phyloP scores from a whole-genome alignment of 306 rosid species.

The Cyclanthera cordifolia region DNA sequence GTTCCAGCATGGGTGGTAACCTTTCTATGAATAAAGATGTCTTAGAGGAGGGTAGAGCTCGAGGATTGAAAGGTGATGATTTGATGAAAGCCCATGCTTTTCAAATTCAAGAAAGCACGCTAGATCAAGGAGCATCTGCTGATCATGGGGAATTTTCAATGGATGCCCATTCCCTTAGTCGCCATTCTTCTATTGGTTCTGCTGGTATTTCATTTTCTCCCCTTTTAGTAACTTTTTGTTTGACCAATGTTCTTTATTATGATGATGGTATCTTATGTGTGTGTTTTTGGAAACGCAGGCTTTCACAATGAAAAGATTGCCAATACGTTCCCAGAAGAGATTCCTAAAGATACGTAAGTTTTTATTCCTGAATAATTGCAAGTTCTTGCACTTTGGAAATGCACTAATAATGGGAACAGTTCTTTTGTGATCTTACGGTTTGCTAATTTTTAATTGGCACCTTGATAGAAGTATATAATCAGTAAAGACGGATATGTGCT shows the following conservation, averaged over 20 bases:
- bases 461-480: background rate
- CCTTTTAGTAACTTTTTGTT: background rate
- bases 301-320: constrained; percentile 26
- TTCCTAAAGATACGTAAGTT: constrained; percentile 31
- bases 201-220: constrained; percentile 17
- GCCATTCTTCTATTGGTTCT: constrained; percentile 29
- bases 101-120: constrained; percentile 29
- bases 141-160: constrained; percentile 26
- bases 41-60: constrained; percentile 23
- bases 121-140: constrained; percentile 26
- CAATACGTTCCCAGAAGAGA: constrained; percentile 30
- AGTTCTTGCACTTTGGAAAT: too few species aligned
- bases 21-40: constrained; percentile 20
- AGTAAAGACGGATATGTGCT: background rate
- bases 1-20: background rate
- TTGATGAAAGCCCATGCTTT: constrained; percentile 21
- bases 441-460: background rate
- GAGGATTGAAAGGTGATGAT: constrained; percentile 24
- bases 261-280: background rate
- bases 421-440: background rate
- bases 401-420: background rate
- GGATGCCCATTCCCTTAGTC: constrained; percentile 22
- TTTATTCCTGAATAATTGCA: background rate
- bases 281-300: constrained; percentile 20
- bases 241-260: background rate